Conservation (phyloP, 176 grass and related monocot species). For the Aechmea fasciata region DNA sequence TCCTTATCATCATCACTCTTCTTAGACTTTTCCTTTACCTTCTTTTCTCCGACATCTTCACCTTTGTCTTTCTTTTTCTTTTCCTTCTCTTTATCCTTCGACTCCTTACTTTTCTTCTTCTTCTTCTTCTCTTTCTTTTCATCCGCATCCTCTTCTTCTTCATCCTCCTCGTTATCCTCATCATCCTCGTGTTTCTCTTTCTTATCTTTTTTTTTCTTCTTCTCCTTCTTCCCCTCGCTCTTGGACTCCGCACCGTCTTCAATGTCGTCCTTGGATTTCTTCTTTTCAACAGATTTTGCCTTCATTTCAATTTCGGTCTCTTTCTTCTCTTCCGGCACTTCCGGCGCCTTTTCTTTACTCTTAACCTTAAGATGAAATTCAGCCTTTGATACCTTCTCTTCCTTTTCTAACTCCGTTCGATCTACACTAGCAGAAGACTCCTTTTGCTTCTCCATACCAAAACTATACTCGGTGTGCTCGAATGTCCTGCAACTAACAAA, state of each 20-base stretch:
- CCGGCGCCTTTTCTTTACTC: constrained; percentile 34
- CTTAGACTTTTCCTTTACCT: constrained; percentile 20
- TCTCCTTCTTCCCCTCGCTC: constrained; percentile 6
- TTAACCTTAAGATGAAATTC: constrained; percentile 64
- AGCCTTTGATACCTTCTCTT: constrained; percentile 33
- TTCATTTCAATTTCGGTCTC: constrained; percentile 41
- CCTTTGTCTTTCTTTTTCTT: constrained; percentile 10
- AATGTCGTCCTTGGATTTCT: constrained; percentile 26
- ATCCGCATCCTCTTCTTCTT: constrained; percentile 2
- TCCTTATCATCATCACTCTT: background rate
- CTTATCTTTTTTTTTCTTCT: constrained; percentile 19
- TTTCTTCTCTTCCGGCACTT: constrained; percentile 31
- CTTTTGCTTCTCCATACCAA: constrained; percentile 35
- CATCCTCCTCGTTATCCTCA: background rate
- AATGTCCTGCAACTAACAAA: constrained; percentile 3
- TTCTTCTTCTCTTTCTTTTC: background rate
- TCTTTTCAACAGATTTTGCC: constrained; percentile 40
- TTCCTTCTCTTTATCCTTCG: constrained; percentile 7
- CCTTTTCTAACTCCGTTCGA: constrained; percentile 24
- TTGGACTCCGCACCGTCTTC: constrained; percentile 7
- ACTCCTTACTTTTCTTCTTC: constrained; percentile 1
- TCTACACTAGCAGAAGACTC: constrained; percentile 2
- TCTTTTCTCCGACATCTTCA: constrained; percentile 17
- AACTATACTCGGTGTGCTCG: background rate
- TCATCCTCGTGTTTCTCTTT: background rate